Evolutionary conservation across 495 filamentous ascomycete species (phyloP), one percentile per base, ranked within the genome.

Genomic region (Parachaetomium inaequale): DNA sequence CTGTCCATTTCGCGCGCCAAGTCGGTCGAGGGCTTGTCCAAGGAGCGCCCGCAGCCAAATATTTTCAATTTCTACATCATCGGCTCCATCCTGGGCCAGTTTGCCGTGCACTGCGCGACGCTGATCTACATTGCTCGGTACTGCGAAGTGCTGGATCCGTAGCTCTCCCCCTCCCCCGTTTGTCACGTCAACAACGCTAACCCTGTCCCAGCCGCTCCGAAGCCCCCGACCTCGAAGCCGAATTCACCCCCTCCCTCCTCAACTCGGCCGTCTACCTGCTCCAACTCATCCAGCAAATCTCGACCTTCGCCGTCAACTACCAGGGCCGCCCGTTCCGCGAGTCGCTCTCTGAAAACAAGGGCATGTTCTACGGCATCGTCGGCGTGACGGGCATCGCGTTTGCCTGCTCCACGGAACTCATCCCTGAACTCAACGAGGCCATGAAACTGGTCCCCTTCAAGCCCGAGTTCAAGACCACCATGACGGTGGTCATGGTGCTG

Each of bases 61-160:
- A 99, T 99, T 72, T 99, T 98, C 81, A 99, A 99, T 75, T 83
- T 90, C 49, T 98, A 99, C 77, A 97, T 99, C 76, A 97, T 99
- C 68, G 93, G 93, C 43, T 96, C 92, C 47, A 92, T 99, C 61
- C 88, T 99, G 62, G 93, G 92, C 51, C 94, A 99, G 74, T 99
- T 99, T 70, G 94, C 94, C 10, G 87, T 99, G 56, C 94, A 99
- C 71, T 95, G 97, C 66, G 89, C 77, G 42, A 97, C 95, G 2
- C 78, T 99, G 51, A 91, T 99, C 72, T 99, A 97, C 74, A 86
- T 99, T 58, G 92, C 95, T 36, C 84, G 87, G 61, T 93, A 90
- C 72, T 96, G 96, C 55, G 90, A 93, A 52, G 77, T 72, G 43
- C 84, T 90, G 58, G 91, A 92, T 64, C 90, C 93, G 86, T 91